Percentiles rank a stretch among this genome's conserved stretches.
phyloP scores from a whole-genome alignment of 257 asterid species.

The Apocynum venetum region DNA sequence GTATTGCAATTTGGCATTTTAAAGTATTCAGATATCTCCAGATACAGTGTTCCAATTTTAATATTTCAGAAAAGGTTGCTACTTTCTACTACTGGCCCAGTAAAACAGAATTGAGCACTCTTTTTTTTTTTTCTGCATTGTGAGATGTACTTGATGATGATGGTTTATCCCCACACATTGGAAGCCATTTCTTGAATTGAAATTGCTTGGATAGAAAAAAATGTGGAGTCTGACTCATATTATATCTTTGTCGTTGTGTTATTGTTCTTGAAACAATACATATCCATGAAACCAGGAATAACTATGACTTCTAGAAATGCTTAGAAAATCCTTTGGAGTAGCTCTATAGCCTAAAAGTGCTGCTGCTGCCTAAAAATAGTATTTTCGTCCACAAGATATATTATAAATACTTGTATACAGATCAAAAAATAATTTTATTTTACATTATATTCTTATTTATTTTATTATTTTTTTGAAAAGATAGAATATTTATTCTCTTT shows the following conservation, averaged over 20 bases:
- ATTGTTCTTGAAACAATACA: not conserved
- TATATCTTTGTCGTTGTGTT: not conserved
- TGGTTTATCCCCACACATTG: not conserved
- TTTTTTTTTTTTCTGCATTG: not conserved
- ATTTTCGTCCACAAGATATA: too few relatives aligned
- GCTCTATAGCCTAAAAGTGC: not conserved
- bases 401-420: too few relatives aligned
- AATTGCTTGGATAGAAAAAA: not conserved
- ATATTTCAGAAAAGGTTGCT: not conserved
- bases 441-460: too few relatives aligned
- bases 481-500: too few relatives aligned
- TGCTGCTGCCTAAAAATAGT: too few relatives aligned
- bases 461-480: too few relatives aligned
- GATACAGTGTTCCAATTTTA: not conserved
- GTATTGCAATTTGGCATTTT: not conserved
- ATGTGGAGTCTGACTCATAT: slow-evolving; percentile 1
- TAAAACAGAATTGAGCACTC: not conserved
- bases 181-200: not conserved
- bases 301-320: too few relatives aligned
- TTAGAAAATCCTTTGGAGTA: not conserved
- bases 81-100: not conserved
- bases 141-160: not conserved
- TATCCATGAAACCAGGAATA: not conserved
- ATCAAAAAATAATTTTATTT: too few relatives aligned
- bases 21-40: not conserved